Conservation (phyloP, 805 yeast species). For the Saccharomycopsis selenospora region DNA sequence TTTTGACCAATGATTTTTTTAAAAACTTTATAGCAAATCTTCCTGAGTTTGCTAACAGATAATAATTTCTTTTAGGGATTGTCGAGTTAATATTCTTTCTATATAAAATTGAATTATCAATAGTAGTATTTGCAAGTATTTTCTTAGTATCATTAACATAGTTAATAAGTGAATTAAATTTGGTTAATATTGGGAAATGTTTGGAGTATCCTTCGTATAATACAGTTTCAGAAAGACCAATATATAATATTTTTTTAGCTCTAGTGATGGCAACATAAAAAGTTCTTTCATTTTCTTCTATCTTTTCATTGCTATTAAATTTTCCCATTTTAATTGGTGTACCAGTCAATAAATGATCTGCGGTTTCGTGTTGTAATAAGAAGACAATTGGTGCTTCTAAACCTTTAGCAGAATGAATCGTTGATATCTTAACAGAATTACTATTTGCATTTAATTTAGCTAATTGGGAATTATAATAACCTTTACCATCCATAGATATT, state of each 20-base stretch:
- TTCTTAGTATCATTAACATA: no score
- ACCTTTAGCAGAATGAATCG: conserved; percentile 72
- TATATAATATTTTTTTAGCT: conserved; percentile 37
- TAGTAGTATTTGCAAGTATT: no score
- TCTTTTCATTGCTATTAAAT: no score
- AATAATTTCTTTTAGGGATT: no score
- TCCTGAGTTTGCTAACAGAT: no score
- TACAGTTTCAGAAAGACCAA: conserved; percentile 6
- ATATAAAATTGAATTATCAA: no score
- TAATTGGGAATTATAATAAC: conserved; percentile 13
- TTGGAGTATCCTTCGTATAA: conserved; percentile 1
- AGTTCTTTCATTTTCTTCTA: conserved; percentile 33
- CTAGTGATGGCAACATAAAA: conserved; percentile 64
- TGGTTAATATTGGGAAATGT: background rate
- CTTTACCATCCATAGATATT: background rate
- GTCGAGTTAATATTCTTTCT: no score
- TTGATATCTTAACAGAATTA: conserved; percentile 46
- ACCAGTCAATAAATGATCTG: no score
- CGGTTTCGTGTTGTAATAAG: background rate
- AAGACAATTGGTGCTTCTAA: conserved; percentile 60
- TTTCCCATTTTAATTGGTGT: no score
- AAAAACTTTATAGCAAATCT: no score
- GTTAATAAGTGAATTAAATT: background rate
- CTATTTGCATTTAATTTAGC: conserved; percentile 26
- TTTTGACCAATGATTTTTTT: no score